These are phyloP conservation scores for Actinidia arguta DNA, from an alignment of 179 eudicot genomes.

Conservation along the genomic window DNA sequence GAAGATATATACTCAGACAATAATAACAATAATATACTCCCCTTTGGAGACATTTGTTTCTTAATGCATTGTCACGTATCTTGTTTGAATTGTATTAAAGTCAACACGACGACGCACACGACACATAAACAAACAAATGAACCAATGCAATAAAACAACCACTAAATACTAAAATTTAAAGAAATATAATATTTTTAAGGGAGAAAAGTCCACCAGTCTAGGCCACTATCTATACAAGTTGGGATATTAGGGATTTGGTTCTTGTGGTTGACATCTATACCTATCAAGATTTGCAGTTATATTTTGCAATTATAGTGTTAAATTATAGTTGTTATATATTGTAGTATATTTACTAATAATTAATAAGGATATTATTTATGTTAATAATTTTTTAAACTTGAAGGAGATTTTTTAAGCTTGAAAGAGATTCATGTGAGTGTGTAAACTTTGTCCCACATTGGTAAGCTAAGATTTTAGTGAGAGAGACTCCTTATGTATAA, in stretches of 20 bases:
- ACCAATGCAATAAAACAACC: not conserved
- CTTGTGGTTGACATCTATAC: slow-evolving; percentile 14
- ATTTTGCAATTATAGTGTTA: too few relatives aligned
- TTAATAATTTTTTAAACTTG: too few relatives aligned
- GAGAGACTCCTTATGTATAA: too few relatives aligned
- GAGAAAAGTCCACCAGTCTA: not conserved
- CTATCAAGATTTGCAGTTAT: slow-evolving; percentile 3
- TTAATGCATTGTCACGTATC: not conserved
- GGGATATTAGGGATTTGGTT: not conserved
- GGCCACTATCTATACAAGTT: not conserved
- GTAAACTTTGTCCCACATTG: too few relatives aligned
- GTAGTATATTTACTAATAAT: too few relatives aligned
- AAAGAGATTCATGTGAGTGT: too few relatives aligned
- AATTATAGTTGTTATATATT: too few relatives aligned
- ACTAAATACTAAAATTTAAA: not conserved
- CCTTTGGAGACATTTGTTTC: not conserved
- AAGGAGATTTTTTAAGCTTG: too few relatives aligned
- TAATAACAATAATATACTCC: not conserved
- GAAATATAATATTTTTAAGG: not conserved
- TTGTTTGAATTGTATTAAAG: not conserved
- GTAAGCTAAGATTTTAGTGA: too few relatives aligned
- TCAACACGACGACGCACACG: too few relatives aligned
- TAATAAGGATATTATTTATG: too few relatives aligned
- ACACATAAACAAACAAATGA: not conserved
- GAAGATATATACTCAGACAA: not conserved